Evolutionary conservation across 83 land plant species (phyloP).

Genomic region (Picea engelmannii): DNA sequence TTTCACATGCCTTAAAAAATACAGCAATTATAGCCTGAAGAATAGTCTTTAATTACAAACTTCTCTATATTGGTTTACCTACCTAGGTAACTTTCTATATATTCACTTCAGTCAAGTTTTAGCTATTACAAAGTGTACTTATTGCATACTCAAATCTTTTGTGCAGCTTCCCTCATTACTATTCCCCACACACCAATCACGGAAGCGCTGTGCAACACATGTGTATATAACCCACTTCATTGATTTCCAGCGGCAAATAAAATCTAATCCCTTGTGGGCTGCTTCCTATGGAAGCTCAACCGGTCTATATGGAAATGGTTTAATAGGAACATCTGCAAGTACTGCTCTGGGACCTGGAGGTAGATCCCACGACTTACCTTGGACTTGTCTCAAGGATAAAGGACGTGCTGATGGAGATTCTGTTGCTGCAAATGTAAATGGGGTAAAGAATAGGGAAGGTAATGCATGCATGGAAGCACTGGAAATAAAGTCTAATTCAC

Average conservation of each 20-base stretch:
- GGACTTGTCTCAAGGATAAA: background rate
- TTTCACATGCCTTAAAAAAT: background rate
- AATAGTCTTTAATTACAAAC: conserved; percentile 3
- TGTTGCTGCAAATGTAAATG: conserved; percentile 3
- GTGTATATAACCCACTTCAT: conserved; percentile 11
- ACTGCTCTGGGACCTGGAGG: background rate
- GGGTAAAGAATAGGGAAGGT: conserved; percentile 1
- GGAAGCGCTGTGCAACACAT: conserved; percentile 11
- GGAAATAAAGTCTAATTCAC: background rate
- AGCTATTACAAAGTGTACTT: background rate
- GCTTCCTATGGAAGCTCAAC: background rate
- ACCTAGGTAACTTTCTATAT: background rate
- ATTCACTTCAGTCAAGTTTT: background rate
- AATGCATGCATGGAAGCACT: background rate
- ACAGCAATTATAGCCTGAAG: background rate
- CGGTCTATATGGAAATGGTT: background rate
- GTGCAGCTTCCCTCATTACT: conserved; percentile 11
- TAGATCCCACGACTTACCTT: too few species aligned
- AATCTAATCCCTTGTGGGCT: conserved; percentile 4
- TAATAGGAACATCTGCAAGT: background rate
- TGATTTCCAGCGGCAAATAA: background rate
- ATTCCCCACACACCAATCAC: background rate
- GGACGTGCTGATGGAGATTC: background rate
- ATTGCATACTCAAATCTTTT: background rate
- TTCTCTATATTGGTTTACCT: background rate